Evolutionary conservation across 805 yeast genomes (phyloP), one percentile per base, ranked within the genome.

Genomic region (Metschnikowia bowlesiae): DNA sequence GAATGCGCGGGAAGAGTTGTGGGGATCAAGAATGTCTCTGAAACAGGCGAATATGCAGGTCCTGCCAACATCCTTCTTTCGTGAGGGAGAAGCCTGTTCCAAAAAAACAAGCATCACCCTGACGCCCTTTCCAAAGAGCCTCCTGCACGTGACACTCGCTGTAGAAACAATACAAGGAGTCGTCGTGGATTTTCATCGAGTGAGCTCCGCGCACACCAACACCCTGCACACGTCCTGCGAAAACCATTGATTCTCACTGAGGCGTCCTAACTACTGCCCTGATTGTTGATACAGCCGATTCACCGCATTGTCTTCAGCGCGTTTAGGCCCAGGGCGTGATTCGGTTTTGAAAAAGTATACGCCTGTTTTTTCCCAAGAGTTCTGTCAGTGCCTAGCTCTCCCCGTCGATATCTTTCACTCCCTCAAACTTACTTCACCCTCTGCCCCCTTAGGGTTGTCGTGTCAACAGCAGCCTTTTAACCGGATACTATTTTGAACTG

Each of bases 191-290:
- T 29, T 29, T 13, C 29, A 29, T 11, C 28, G 22, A 37, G 37
- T 42, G 22, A 29, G 45, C 45, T 18, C 37, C 45, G 45, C 45
- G 45, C 38, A n/a, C 22, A 34, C 38, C 36, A 42, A 42, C 43
- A 39, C 45, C 45, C 45, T 42, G 45, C 45, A 42, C 38, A 42
- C 45, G 45, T 32, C 26, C 26, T 42, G 45, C 45, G 45, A 42
- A 41, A 41, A 42, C 38, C 45, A 42, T 42, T 42, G 45, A 42
- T 42, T 42, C 45, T 42, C 45, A 33, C 38, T 30, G 45, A 42
- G 45, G 38, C 34, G 45, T 42, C 38, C 45, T 11, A 26, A 38
- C 34, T 22, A 42, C 45, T 33, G 38, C 26, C 37, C 43, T n/a
- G 45, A 42, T 33, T 42, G 38, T 42, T 26, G 38, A 42, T 42